Evolutionary conservation across 176 grass and related monocot genomes (phyloP), one percentile per base, ranked within the genome.

Genomic region (Aegilops tauschii): DNA sequence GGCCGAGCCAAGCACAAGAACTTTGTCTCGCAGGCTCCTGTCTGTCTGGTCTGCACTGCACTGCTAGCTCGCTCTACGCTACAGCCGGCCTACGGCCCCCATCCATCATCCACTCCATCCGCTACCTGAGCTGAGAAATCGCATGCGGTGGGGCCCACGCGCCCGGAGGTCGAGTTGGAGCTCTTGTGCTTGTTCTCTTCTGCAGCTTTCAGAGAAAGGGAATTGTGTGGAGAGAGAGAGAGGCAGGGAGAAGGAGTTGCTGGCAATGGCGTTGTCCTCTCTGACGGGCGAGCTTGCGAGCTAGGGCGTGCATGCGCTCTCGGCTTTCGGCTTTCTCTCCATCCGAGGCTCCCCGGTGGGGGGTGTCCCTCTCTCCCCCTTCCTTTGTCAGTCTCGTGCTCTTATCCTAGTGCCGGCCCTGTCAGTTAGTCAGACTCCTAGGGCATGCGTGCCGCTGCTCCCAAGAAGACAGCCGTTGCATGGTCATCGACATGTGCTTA

Each of bases 281-380:
- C 72, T 73, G n/a, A 45, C 6, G 39, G 23, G 36, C 70, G 42
- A 27, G 45, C 8, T 16, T 3, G 63, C 14, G 12, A 17, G 50
- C 78, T 52, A 65, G 76, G 36, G 83, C 83, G 12, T 85, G 82
- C 82, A 85, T 79, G 64, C 16, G n/a, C 12, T 16, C 82, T 20
- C 80, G 82, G 79, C 90, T 92, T 89, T 25, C 80, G 82, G 79
- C 90, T 92, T 92, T 88, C 86, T 89, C 83, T 66, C 59, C 79
- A 37, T 92, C 79, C 90, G 67, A 89, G 74, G 73, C 79, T 80
- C 13, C 50, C 50, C 16, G 50, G 50, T 54, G 50, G 50, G 69
- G 12, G 69, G 6, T 72, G 69, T 42, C 36, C 5, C 69, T 5
- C 69, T n/a, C 17, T n/a, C 69, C 7, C 69, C 7, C 56, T 59